A percentile compares a stretch with the other conserved stretches of the same genome.
Conservation (phyloP, 306 rosid species). For the Albizia julibrissin region DNA sequence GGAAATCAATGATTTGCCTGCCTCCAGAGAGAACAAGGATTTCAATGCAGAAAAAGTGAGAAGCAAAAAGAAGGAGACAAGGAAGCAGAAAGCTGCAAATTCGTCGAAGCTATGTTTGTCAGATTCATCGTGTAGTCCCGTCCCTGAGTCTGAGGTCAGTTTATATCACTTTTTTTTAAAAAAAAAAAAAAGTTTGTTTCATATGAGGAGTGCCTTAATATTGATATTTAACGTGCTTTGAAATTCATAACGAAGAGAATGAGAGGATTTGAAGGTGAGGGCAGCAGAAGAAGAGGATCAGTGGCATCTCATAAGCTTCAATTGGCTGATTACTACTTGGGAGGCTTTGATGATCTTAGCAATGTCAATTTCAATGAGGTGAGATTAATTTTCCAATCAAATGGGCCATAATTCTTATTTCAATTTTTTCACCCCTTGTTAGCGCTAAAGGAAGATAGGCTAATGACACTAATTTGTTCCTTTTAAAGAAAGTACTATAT, state of each 20-base stretch:
- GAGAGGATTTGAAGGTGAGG: conserved; percentile 36
- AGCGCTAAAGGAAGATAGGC: not conserved
- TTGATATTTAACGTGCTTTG: not conserved
- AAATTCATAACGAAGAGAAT: conserved; percentile 32
- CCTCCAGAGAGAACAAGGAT: conserved; percentile 34
- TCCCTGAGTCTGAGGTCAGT: conserved; percentile 55
- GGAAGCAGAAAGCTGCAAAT: conserved; percentile 17
- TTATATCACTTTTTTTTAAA: not conserved
- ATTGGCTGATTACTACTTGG: conserved; percentile 36
- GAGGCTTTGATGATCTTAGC: conserved; percentile 38
- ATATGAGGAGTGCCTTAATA: not conserved
- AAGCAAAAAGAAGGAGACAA: conserved; percentile 6
- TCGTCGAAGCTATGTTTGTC: conserved; percentile 29
- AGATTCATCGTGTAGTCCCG: conserved; percentile 51
- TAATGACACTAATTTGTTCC: not conserved
- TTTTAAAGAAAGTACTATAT: not conserved
- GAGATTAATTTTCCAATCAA: not conserved
- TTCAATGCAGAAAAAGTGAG: conserved; percentile 17
- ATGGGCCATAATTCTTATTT: not conserved
- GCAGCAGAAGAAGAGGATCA: conserved; percentile 47
- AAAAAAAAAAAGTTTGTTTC: not conserved
- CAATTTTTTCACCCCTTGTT: too few relatives aligned
- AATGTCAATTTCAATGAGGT: conserved; percentile 54
- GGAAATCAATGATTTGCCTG: conserved; percentile 53
- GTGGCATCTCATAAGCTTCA: conserved; percentile 35